Base-by-base conservation (phyloP, 768 basidiomycete species). In the Antrodiella citrinella region DNA sequence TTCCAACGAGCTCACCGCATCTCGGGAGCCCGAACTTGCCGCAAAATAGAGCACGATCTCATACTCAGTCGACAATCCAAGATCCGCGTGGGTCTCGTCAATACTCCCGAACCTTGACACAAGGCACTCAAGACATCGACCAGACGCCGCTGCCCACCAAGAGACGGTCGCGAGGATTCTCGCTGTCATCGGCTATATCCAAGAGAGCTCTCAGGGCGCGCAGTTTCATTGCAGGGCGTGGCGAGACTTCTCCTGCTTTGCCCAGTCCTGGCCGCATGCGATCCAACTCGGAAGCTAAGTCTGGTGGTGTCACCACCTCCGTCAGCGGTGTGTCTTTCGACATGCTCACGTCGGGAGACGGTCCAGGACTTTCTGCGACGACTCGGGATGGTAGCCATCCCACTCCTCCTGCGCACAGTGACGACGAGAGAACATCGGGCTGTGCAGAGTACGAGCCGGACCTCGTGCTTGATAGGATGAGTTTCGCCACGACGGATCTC, bases 381-480 rank as follows among this genome's bases (percentile, higher is more conserved):
- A 35, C 7, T 35, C 7, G 15, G 15, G 30, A 7, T 7, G 7
- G 7, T 35, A 7, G 7, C 30, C n/a, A n/a, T n/a, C 30, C 30
- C 7, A 35, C 30, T 7, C 15, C 30, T 7, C 15, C 30, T 35
- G 30, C 7, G 7, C 30, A 35, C 7, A 7, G 30, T 15, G 30
- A 35, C 30, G 7, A 35, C 7, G 3, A 23, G 45, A 4, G 21
- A 44, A n/a, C 22, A 39, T 11, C 12, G 15, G 52, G 48, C 13
- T 52, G 49, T 42, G 54, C 49, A 3, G 47, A 53, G 15, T 51
- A 59, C 35, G 54, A 59, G 4, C 51, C 54, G 0, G 58, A 62
- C 18, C 51, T 59, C 9, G 58, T 57, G n/a, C 44, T 62, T 1
- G 60, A 64, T 23, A 59, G 54, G 43, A 64, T 64, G 59, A 62